These are phyloP conservation scores for Gnaphalium uliginosum DNA, from an alignment of 129 eudicot genomes.

Conservation along the genomic window DNA sequence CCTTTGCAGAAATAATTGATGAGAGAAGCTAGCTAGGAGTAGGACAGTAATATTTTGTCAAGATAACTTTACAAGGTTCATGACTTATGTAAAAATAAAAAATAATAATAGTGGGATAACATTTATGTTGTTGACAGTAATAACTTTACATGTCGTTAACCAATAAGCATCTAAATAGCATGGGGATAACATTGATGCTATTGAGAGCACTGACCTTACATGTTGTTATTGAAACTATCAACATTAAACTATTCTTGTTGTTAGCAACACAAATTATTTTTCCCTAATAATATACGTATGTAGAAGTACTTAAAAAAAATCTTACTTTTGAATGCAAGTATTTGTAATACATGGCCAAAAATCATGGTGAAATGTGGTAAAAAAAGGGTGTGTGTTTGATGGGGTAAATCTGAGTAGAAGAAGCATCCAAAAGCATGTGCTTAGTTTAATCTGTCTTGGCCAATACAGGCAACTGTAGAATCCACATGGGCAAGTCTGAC, in stretches of 20 bases:
- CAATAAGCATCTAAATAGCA: too few species aligned
- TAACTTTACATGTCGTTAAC: too few species aligned
- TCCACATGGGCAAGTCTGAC: conserved; percentile 64
- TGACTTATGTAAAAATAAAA: too few species aligned
- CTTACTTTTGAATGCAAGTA: conserved; percentile 28
- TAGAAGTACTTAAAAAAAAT: not conserved
- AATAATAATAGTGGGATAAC: too few species aligned
- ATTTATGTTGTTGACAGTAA: too few species aligned
- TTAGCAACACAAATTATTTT: not conserved
- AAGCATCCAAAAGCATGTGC: conserved; percentile 41
- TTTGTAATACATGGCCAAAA: conserved; percentile 27
- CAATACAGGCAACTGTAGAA: conserved; percentile 43
- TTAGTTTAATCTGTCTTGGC: conserved; percentile 45
- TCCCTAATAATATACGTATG: conserved; percentile 2
- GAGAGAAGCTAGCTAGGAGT: conserved; percentile 28
- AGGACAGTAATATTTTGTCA: not conserved
- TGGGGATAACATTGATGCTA: too few species aligned
- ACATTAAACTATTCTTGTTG: too few species aligned
- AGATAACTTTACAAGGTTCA: not conserved
- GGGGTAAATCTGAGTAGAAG: conserved; percentile 26
- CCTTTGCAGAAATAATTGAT: conserved; percentile 40
- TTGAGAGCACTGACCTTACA: too few species aligned
- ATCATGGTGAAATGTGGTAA: conserved; percentile 38
- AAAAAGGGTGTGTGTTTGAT: conserved; percentile 29
- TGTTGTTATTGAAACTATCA: too few species aligned